Evolutionary conservation across 108 stramenopile species (phyloP).

Genomic region (Skeletonema potamos): DNA sequence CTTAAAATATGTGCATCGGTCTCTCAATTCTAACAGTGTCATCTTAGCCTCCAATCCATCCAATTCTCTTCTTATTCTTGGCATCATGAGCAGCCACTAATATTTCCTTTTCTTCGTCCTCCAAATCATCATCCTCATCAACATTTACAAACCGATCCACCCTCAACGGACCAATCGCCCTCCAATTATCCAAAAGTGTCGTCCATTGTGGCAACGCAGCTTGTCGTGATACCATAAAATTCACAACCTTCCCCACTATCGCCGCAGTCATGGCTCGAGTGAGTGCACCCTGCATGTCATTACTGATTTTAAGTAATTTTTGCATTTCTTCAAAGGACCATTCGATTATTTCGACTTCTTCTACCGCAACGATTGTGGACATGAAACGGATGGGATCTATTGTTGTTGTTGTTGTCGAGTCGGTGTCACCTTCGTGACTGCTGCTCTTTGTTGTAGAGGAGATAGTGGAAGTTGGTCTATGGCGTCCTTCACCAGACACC

Average conservation of each 20-base stretch:
- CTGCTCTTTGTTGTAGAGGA: background rate
- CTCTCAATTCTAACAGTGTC: background rate
- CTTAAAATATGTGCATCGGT: background rate
- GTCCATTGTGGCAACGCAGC: slow-evolving; percentile 14
- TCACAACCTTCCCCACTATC: slow-evolving; percentile 84
- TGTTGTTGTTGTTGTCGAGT: background rate
- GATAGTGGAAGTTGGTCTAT: background rate
- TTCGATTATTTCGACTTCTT: slow-evolving; percentile 61
- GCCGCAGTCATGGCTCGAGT: slow-evolving; percentile 85
- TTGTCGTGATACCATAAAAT: slow-evolving; percentile 61
- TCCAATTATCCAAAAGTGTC: slow-evolving; percentile 39
- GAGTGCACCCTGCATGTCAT: slow-evolving; percentile 67
- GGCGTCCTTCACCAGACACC: slow-evolving; percentile 1
- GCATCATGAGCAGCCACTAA: background rate
- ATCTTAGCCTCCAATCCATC: background rate
- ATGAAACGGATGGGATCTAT: slow-evolving; percentile 7
- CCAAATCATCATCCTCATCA: background rate
- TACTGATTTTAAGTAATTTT: slow-evolving; percentile 61
- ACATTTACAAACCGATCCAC: background rate
- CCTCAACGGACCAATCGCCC: background rate
- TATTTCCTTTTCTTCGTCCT: background rate
- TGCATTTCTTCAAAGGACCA: slow-evolving; percentile 84
- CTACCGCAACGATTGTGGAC: slow-evolving; percentile 64
- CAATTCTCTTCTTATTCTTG: background rate
- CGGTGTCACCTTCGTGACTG: background rate